phyloP scores from a whole-genome alignment of 768 basidiomycete species.

The Botryobasidium botryosum region DNA sequence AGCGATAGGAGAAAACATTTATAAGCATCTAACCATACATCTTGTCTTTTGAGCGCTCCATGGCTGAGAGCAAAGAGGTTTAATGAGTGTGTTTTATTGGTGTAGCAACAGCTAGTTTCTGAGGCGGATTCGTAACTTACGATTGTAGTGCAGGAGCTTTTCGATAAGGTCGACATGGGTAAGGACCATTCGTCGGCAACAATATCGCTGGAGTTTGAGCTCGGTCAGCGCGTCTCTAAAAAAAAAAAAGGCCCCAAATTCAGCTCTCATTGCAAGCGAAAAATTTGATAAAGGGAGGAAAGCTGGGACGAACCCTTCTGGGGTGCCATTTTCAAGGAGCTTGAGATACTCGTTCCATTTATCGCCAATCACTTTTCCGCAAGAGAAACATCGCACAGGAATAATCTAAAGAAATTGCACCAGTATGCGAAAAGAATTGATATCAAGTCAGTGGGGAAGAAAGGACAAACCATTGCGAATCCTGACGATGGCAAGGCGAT shows the following conservation, averaged over 20 bases:
- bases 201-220: constrained; percentile 81
- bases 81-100: neutral
- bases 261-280: neutral
- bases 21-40: no score
- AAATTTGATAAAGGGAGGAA: constrained; percentile 3
- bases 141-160: constrained; percentile 91
- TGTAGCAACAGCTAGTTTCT: neutral
- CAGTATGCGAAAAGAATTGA: no score
- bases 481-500: no score
- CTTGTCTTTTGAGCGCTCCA: constrained; percentile 17
- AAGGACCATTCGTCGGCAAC: constrained; percentile 91
- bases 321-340: constrained; percentile 59
- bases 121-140: constrained; percentile 37
- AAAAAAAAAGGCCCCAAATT: neutral
- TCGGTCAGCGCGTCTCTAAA: constrained; percentile 80
- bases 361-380: constrained; percentile 94
- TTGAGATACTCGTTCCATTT: constrained; percentile 85
- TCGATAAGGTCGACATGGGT: constrained; percentile 97
- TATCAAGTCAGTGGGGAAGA: neutral
- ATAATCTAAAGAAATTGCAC: constrained; percentile 59
- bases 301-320: constrained; percentile 70
- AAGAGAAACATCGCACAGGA: constrained; percentile 89
- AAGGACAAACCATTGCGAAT: neutral
- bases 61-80: constrained; percentile 10
- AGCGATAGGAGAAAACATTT: no score